phyloP scores from a whole-genome alignment of 306 rosid genomes.

The Quercus aquifolioides region DNA sequence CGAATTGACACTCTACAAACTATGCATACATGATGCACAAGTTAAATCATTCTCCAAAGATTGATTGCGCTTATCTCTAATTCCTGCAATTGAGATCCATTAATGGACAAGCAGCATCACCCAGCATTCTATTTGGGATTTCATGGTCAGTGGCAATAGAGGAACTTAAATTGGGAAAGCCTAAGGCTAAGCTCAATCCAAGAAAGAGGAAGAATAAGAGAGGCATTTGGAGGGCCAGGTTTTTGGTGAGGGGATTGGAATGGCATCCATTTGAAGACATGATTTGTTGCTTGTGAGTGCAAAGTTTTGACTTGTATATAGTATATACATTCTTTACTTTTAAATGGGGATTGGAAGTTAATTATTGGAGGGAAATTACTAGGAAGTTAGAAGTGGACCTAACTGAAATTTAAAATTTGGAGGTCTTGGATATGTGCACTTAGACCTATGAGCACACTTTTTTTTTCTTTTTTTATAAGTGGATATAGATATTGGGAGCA shows the following conservation, averaged over 20 bases:
- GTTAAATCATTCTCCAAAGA: conserved; percentile 4
- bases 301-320: too few species aligned
- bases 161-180: not conserved
- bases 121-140: not conserved
- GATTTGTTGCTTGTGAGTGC: not conserved
- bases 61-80: not conserved
- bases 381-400: too few species aligned
- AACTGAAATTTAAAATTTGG: too few species aligned
- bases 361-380: too few species aligned
- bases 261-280: not conserved
- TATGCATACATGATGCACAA: not conserved
- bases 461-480: too few species aligned
- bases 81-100: not conserved
- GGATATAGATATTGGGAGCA: too few species aligned
- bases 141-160: not conserved
- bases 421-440: too few species aligned
- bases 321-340: too few species aligned
- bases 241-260: not conserved
- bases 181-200: not conserved
- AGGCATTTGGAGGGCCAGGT: not conserved
- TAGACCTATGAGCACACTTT: too few species aligned
- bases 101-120: too few species aligned
- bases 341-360: too few species aligned
- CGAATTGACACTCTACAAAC: not conserved
- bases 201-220: not conserved